phyloP scores from a whole-genome alignment of 2,329 filamentous ascomycete species.

The Leptosphaerulina australis region DNA sequence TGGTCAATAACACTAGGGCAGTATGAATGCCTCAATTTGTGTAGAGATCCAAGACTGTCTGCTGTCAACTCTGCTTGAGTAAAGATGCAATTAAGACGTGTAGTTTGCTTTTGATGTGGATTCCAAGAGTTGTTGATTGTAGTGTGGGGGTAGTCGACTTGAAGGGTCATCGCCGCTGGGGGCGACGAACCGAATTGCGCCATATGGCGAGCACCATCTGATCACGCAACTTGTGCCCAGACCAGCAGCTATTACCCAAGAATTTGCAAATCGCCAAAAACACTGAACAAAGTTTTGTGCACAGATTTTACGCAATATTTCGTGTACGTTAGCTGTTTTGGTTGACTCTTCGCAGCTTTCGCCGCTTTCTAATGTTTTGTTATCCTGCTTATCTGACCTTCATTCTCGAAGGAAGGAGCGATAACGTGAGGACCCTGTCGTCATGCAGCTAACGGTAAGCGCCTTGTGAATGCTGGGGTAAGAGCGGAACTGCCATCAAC shows the following conservation, averaged over 20 bases:
- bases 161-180: constrained; percentile 5
- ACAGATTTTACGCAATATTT: background rate
- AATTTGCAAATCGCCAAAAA: constrained; percentile 6
- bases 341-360: background rate
- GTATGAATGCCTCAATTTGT: constrained; percentile 1
- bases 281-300: constrained; percentile 7
- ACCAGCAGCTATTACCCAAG: constrained; percentile 16
- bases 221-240: constrained; percentile 14
- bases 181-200: constrained; percentile 12
- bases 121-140: constrained; percentile 5
- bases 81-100: background rate
- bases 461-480: constrained; percentile 18
- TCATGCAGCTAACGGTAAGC: constrained; percentile 17
- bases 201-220: constrained; percentile 8
- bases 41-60: background rate
- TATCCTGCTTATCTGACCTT: constrained; percentile 4
- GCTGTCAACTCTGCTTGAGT: background rate
- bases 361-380: background rate
- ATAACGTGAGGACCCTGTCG: background rate
- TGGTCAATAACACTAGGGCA: constrained; percentile 6
- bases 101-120: constrained; percentile 12
- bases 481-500: constrained; percentile 6
- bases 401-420: constrained; percentile 6
- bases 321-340: background rate
- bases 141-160: constrained; percentile 6